A percentile compares a stretch with the other conserved stretches of the same genome.
phyloP scores from a whole-genome alignment of 352 stramenopile species.

The Globisporangium iwayamae region DNA sequence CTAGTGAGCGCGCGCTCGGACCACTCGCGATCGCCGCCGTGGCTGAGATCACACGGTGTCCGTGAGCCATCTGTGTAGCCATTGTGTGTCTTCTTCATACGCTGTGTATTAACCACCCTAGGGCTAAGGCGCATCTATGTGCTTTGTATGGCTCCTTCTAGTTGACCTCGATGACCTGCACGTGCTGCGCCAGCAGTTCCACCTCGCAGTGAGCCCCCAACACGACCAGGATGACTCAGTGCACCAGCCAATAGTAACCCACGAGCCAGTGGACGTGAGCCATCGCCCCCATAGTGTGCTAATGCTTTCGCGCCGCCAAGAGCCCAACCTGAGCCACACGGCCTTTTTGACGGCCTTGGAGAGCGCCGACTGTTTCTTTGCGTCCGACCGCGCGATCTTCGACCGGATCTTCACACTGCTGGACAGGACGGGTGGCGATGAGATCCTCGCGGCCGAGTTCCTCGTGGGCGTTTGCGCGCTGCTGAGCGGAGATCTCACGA shows the following conservation, averaged over 20 bases:
- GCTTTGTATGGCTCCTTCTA: constrained; percentile 8
- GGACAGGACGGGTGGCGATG: constrained; percentile 55
- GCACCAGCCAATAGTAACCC: background rate
- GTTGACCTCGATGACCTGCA: constrained; percentile 20
- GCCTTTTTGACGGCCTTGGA: constrained; percentile 41
- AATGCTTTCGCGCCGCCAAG: constrained; percentile 4
- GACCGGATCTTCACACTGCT: constrained; percentile 57
- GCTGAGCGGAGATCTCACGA: constrained; percentile 34
- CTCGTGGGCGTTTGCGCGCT: constrained; percentile 38
- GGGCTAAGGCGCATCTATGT: background rate
- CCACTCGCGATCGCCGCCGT: constrained; percentile 47
- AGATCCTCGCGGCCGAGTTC: constrained; percentile 38
- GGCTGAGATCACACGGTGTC: constrained; percentile 55
- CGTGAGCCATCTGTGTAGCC: background rate
- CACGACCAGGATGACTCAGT: constrained; percentile 3
- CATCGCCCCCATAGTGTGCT: background rate
- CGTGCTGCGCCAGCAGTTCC: background rate
- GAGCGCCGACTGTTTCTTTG: constrained; percentile 30
- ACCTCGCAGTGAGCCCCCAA: background rate
- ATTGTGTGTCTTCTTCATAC: too few species aligned
- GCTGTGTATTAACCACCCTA: background rate
- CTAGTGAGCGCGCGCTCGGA: constrained; percentile 37
- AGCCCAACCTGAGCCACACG: constrained; percentile 32
- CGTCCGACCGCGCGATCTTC: constrained; percentile 46
- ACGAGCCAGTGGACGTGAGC: background rate